Conservation (phyloP, 352 stramenopile genomes). For the Pythium biforme region DNA sequence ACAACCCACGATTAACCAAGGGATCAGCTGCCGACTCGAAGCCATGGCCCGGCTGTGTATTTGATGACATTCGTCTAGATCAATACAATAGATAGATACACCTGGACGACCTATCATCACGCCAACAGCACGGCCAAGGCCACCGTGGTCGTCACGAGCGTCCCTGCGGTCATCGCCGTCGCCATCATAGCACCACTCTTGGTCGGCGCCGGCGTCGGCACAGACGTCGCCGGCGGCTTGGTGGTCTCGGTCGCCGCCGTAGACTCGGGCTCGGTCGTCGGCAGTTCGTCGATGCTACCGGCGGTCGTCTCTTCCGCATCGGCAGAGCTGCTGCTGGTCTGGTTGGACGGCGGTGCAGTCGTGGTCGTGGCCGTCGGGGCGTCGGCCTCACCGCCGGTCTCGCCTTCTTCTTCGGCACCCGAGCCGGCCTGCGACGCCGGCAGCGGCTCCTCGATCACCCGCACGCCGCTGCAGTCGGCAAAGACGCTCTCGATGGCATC, state of each 20-base stretch:
- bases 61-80: too few relatives aligned
- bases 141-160: background rate
- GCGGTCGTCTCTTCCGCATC: background rate
- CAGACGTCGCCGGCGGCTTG: slow-evolving; percentile 2
- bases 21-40: too few relatives aligned
- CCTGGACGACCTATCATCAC: background rate
- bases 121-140: background rate
- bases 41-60: too few relatives aligned
- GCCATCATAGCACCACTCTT: background rate
- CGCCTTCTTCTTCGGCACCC: background rate
- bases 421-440: slow-evolving; percentile 17
- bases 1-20: too few relatives aligned
- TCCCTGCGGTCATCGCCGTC: background rate
- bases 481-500: slow-evolving; percentile 31
- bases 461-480: slow-evolving; percentile 20
- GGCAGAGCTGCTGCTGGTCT: background rate
- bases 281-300: background rate
- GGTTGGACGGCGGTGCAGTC: slow-evolving; percentile 1
- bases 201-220: slow-evolving; percentile 3
- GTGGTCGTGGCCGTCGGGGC: background rate
- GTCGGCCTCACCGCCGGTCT: slow-evolving; percentile 9
- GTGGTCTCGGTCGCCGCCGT: background rate
- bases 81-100: too few relatives aligned
- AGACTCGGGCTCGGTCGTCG: background rate
- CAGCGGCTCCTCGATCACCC: slow-evolving; percentile 15